Base-by-base conservation (phyloP, 2,329 filamentous ascomycete species). In the Xylariaceae sp. region DNA sequence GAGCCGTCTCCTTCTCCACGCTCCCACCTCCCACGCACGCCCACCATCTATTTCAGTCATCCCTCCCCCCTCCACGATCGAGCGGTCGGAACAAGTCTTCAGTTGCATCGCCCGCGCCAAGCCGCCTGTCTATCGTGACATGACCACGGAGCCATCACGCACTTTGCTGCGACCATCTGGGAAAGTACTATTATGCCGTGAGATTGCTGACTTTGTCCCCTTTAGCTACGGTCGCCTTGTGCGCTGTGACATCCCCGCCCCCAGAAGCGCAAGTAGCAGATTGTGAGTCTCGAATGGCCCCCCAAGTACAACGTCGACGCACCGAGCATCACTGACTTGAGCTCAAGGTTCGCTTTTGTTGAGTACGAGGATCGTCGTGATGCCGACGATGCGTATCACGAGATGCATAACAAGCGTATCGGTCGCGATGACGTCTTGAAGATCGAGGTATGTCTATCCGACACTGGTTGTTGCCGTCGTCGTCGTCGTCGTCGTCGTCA, bases 361-460 rank as follows among this genome's bases (percentile, higher is more conserved):
- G 94, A 99, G 78, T 99, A 99, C 76, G 94, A 99, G 80, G 95
- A 92, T 76, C 90, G 93, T 70, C 92, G 94, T 69, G 94, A 99
- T 81, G 92, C 94, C 65, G 94, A 99, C 76, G 94, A 99, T 79
- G 94, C 94, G 52, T 99, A 99, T 75, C 91, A 99, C 76, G 94
- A 99, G 80, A 99, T 99, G 94, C 94, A 99, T 74, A 97, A 97
- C 82, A 97, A 97, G 85, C 91, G 93, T 67, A 92, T 99, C 69
- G 92, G 92, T 52, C 88, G 93, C 64, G 94, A 99, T 73, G 94
- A 99, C 71, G 80, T 96, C 61, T 75, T 99, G 78, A 99, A 99
- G 81, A 97, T 99, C 67, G 94, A 99, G 85, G 94, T 96, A 78
- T 67, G 83, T 35, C 11, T n/a, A 23, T 50, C 47, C 51, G 39